phyloP scores from a whole-genome alignment of 2,329 filamentous ascomycete species.

The Didymella exigua region DNA sequence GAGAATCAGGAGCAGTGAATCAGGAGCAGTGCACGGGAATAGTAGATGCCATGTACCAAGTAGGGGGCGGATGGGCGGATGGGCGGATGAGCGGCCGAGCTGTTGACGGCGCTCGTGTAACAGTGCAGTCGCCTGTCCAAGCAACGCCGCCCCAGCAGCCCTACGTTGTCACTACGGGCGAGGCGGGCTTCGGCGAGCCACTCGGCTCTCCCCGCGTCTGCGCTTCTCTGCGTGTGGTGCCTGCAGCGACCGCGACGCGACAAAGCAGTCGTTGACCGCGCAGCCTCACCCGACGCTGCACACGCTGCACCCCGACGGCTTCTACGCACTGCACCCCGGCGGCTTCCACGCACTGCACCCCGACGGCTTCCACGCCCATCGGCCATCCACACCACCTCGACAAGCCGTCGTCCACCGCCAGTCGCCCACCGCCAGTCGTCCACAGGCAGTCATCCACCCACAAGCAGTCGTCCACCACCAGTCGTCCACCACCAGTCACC shows the following conservation, averaged over 20 bases:
- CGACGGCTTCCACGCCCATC: neutral
- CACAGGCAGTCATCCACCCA: too few relatives aligned
- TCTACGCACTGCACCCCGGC: neutral
- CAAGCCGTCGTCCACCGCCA: too few relatives aligned
- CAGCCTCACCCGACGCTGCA: too few relatives aligned
- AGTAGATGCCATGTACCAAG: too few relatives aligned
- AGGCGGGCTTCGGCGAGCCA: neutral
- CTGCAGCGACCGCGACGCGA: neutral
- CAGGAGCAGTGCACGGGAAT: neutral
- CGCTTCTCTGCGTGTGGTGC: neutral
- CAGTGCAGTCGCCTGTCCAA: constrained; percentile 1
- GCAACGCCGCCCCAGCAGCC: neutral
- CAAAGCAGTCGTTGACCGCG: neutral
- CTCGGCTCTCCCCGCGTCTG: too few relatives aligned
- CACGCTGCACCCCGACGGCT: neutral
- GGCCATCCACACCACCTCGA: neutral
- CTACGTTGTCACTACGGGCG: too few relatives aligned
- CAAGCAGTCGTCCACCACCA: too few relatives aligned
- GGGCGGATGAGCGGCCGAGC: neutral
- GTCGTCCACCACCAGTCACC: too few relatives aligned
- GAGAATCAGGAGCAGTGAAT: neutral
- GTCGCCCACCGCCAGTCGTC: too few relatives aligned
- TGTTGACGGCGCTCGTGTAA: constrained; percentile 7
- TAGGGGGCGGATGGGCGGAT: too few relatives aligned
- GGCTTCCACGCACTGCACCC: neutral